Evolutionary conservation across 345 rosid genomes (phyloP).

Genomic region (Gossypium herbaceum): DNA sequence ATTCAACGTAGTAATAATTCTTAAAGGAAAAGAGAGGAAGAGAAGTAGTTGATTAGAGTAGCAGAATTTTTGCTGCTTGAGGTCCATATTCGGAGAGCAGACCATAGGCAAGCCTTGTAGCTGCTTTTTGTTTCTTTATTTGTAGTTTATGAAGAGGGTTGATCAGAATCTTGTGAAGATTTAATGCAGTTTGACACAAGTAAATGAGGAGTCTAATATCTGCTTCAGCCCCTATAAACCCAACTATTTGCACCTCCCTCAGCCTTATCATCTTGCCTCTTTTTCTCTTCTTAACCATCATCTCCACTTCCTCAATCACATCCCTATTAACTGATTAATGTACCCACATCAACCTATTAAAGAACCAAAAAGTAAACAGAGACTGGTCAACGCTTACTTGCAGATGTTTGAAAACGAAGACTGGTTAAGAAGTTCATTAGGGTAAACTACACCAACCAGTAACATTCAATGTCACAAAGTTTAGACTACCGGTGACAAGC

Average conservation of each 20-base stretch:
- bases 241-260: neutral
- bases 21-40: neutral
- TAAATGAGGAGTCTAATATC: neutral
- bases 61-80: neutral
- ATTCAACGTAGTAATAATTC: neutral
- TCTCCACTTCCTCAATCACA: neutral
- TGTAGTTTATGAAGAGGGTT: neutral
- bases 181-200: neutral
- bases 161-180: neutral
- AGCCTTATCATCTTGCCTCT: neutral
- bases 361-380: no score
- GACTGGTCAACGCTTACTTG: no score
- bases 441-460: no score
- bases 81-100: neutral
- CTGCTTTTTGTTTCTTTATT: neutral
- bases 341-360: no score
- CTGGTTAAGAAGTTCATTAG: no score
- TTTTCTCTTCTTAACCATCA: neutral
- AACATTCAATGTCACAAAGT: no score
- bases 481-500: no score
- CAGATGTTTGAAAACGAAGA: no score
- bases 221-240: neutral
- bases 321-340: neutral
- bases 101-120: neutral
- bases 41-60: neutral